Evolutionary conservation across 2,329 filamentous ascomycete species (phyloP), one percentile per base, ranked within the genome.

Genomic region (Fusarium foetens): DNA sequence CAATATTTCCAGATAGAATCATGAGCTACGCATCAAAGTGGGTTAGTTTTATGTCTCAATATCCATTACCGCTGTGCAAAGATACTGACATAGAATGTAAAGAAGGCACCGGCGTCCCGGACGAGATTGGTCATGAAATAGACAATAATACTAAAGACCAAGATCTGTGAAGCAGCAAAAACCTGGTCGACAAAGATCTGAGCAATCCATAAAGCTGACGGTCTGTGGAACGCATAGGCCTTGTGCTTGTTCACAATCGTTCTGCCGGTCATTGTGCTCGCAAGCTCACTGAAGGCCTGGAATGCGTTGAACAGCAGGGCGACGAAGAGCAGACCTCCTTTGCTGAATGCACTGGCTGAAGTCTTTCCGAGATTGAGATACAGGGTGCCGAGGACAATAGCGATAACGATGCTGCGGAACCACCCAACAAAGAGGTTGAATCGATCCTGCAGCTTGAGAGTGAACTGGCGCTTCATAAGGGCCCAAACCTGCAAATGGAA

Each of bases 231-330:
- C 0, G 93, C 92, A 75, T 94, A 97, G 0, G 92, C 91, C 63
- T 92, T 90, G 80, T 97, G 94, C 79, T 96, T 97, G 79, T 94
- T 94, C 67, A 97, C 88, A 41, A 97, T 92, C 0, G 91, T 87
- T 13, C 94, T 87, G 2, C 92, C 93, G 21, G 91, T 83, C 92
- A 96, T 95, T 4, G 92, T 92, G 16, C 87, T 86, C 0, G 87
- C 92, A 0, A 97, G 82, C 80, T 97, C 94, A 0, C 91, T 89
- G 78, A 96, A 95, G 29, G 94, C 93, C 77, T 94, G 91, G 81
- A 97, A 95, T n/a, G 92, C 92, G 79, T 95, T 95, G 86, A 95
- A 95, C 8, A 97, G 83, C 4, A 97, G 87, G 27, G 92, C 85
- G 59, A 94, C 90, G 82, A 97, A 97, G 55, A 97, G 84, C 3